Conservation (phyloP, 2,329 filamentous ascomycete genomes). For the Cladophialophora chaetospira region DNA sequence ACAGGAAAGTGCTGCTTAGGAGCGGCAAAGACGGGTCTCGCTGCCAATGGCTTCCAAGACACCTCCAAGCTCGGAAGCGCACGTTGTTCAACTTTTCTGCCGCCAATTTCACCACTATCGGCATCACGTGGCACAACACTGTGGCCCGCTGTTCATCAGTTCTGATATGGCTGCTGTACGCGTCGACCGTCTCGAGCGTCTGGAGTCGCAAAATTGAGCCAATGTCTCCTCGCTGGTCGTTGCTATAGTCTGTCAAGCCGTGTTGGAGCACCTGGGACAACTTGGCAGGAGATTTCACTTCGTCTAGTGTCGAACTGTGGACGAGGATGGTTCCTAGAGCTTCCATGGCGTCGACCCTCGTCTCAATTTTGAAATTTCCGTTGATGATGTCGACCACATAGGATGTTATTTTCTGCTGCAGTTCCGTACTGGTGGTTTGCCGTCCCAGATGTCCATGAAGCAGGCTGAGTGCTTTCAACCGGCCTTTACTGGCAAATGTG, state of each 20-base stretch:
- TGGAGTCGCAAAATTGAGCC: conserved; percentile 83
- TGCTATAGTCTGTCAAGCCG: conserved; percentile 82
- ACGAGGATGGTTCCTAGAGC: conserved; percentile 17
- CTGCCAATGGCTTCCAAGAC: conserved; percentile 45
- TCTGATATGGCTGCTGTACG: conserved; percentile 35
- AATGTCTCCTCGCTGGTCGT: conserved; percentile 83
- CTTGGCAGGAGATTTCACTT: conserved; percentile 5
- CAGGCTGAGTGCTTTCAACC: conserved; percentile 47
- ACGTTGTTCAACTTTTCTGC: conserved; percentile 91
- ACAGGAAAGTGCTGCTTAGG: conserved; percentile 37
- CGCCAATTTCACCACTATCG: conserved; percentile 66
- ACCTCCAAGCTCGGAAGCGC: conserved; percentile 57
- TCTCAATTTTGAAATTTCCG: conserved; percentile 30
- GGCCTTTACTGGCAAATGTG: conserved; percentile 45
- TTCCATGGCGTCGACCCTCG: conserved; percentile 31
- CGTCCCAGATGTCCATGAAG: conserved; percentile 38
- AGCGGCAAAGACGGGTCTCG: neutral
- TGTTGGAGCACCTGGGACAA: conserved; percentile 35
- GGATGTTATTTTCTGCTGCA: conserved; percentile 9
- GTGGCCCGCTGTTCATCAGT: neutral
- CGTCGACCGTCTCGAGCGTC: conserved; percentile 67
- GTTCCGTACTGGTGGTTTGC: neutral
- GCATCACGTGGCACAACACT: conserved; percentile 18
- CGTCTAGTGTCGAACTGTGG: neutral
- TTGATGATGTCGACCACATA: conserved; percentile 25